Evolutionary conservation across 192 early-diverging fungal genomes (phyloP).

Genomic region (Globomyces pollinis-pini): DNA sequence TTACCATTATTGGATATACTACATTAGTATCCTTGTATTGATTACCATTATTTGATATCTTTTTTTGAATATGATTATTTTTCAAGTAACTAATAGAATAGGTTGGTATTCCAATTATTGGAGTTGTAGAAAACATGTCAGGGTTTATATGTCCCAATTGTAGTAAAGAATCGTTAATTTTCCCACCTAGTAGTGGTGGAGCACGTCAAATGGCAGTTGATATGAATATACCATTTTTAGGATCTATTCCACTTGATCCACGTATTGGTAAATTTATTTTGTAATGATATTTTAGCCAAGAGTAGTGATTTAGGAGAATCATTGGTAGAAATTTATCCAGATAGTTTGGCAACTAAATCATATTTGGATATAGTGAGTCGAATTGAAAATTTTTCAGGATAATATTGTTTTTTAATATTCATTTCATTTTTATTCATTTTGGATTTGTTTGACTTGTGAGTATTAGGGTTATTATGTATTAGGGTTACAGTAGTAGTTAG

Average conservation of each 20-base stretch:
- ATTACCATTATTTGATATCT: neutral
- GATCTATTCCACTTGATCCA: constrained; percentile 88
- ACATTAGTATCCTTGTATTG: too few relatives aligned
- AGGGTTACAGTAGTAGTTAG: neutral
- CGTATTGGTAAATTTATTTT: constrained; percentile 35
- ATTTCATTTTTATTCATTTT: too few relatives aligned
- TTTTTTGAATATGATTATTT: neutral
- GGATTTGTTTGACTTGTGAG: neutral
- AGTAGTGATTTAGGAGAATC: constrained; percentile 83
- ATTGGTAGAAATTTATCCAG: constrained; percentile 80
- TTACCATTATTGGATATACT: neutral
- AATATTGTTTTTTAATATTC: neutral
- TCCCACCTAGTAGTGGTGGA: constrained; percentile 74
- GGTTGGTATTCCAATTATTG: constrained; percentile 34
- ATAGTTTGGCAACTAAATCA: constrained; percentile 67
- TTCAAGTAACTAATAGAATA: neutral
- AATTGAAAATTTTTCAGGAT: neutral
- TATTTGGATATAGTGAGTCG: constrained; percentile 31
- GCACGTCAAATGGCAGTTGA: constrained; percentile 84
- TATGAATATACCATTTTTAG: constrained; percentile 78
- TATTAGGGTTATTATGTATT: neutral
- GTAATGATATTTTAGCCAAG: constrained; percentile 47
- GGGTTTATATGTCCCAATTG: constrained; percentile 41
- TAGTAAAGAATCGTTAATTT: constrained; percentile 77
- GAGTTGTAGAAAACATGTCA: constrained; percentile 50